Base-by-base conservation (phyloP, 2,329 filamentous ascomycete genomes). In the Ceratocystis alfenasii region DNA sequence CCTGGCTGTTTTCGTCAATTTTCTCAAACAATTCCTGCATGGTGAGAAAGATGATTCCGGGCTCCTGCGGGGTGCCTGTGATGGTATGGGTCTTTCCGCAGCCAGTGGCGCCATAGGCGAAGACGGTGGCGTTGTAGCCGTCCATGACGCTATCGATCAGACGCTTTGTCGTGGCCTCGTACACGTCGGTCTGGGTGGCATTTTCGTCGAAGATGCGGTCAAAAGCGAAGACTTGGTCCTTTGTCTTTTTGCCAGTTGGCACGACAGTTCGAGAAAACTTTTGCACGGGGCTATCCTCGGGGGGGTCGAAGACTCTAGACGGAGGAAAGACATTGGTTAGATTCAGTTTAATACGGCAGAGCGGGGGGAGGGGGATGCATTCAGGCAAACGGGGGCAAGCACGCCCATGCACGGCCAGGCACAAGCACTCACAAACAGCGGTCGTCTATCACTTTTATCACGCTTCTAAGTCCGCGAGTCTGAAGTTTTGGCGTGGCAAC, bases 31-130 rank as follows among this genome's bases (percentile, higher is more conserved):
- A 80, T 76, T 99, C 94, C 76, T 97, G 93, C 92, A 99, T 99
- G 0, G 94, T 97, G 71, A 99, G 78, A 77, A 97, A 99, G 74
- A 99, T 99, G 72, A 99, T 97, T 66, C 94, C 94, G 0, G 94
- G 94, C 72, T 95, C 88, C 74, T 95, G 89, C 1, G 90, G 78
- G 0, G 93, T 96, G 70, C 94, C 94, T 2, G 87, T 90, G 72
- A 99, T 99, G 8, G 94, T 99, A 75, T 99, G 94, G 28, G 94
- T 99, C 78, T 99, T 99, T 75, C 94, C 94, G 75, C 94, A 99
- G 48, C 94, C 94, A 0, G 94, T 99, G 48, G 94, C 94, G 70
- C 94, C 94, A 75, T 99, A 99, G 62, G 94, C 94, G 74, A 99
- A 99, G 3, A 99, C 94, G 0, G 94, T 99, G 61, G 94, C 94